Evolutionary conservation across 148 eudicot species (phyloP).

Genomic region (Chenopodium suecicum): DNA sequence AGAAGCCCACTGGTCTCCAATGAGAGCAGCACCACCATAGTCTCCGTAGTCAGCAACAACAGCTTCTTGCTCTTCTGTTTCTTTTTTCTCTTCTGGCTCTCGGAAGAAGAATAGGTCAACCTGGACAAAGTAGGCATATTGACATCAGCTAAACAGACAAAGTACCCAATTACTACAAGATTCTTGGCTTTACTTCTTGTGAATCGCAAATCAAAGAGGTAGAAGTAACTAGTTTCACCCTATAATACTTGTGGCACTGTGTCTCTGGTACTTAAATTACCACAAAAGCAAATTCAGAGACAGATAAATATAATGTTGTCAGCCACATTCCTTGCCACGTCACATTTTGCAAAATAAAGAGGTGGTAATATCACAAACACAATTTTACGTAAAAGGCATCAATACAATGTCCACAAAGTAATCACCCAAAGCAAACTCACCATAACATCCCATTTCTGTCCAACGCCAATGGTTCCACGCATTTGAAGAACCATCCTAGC

Average conservation of each 20-base stretch:
- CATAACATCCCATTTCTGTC: conserved; percentile 74
- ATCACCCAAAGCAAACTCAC: conserved; percentile 19
- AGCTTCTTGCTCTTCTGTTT: conserved; percentile 47
- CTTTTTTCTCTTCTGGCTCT: conserved; percentile 69
- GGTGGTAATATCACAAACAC: not conserved
- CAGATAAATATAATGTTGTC: not conserved
- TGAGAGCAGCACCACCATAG: conserved; percentile 21
- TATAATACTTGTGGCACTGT: too few relatives aligned
- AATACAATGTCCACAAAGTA: too few relatives aligned
- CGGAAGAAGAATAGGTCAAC: conserved; percentile 69
- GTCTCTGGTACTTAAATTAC: too few relatives aligned
- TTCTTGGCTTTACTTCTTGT: too few relatives aligned
- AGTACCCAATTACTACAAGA: not conserved
- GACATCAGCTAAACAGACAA: not conserved
- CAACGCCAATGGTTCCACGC: conserved; percentile 54
- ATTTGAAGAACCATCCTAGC: conserved; percentile 74
- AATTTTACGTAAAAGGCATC: not conserved
- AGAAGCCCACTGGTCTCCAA: conserved; percentile 31
- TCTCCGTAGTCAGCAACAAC: conserved; percentile 42
- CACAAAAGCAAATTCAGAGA: too few relatives aligned
- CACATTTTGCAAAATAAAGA: not conserved
- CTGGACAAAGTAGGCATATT: conserved; percentile 20
- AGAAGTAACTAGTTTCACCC: too few relatives aligned
- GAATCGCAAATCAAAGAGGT: too few relatives aligned
- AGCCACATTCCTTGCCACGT: not conserved